Percentiles rank a stretch among this genome's conserved stretches.
phyloP scores from a whole-genome alignment of 1,139 yeast species.

The Kurtzmaniella quercitrusa region DNA sequence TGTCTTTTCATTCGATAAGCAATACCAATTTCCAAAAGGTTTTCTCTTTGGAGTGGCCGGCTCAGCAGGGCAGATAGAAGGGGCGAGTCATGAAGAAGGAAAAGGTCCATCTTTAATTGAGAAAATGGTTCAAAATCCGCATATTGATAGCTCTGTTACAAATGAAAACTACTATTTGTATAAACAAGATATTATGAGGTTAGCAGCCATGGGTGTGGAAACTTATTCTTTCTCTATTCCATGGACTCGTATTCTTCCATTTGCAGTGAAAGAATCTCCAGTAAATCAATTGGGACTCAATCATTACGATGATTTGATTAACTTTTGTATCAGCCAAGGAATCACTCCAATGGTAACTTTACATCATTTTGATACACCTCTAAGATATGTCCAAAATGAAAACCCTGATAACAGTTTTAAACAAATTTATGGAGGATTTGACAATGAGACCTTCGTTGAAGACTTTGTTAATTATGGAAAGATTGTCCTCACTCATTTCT shows the following conservation, averaged over 20 bases:
- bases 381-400: constrained; percentile 13
- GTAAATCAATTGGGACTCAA: constrained; percentile 27
- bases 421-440: constrained; percentile 21
- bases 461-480: constrained; percentile 29
- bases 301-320: constrained; percentile 29
- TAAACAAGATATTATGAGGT: constrained; percentile 26
- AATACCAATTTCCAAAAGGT: constrained; percentile 15
- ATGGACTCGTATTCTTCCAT: constrained; percentile 32
- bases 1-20: constrained; percentile 13
- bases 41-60: constrained; percentile 23
- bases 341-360: constrained; percentile 30
- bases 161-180: constrained; percentile 28
- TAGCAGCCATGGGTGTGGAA: constrained; percentile 30
- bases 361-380: constrained; percentile 32
- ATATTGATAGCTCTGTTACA: constrained; percentile 20
- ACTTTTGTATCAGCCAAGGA: constrained; percentile 22
- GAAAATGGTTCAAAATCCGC: constrained; percentile 9
- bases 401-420: constrained; percentile 5
- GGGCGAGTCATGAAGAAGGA: constrained; percentile 29
- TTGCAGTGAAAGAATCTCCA: constrained; percentile 23
- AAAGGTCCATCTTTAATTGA: constrained; percentile 28
- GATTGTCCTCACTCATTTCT: constrained; percentile 24
- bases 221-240: constrained; percentile 29
- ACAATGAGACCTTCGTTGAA: constrained; percentile 19
- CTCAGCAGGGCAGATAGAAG: constrained; percentile 29